These are phyloP conservation scores for Alisma plantagoaquatica DNA, from an alignment of 106 monocot genomes.

Conservation along the genomic window DNA sequence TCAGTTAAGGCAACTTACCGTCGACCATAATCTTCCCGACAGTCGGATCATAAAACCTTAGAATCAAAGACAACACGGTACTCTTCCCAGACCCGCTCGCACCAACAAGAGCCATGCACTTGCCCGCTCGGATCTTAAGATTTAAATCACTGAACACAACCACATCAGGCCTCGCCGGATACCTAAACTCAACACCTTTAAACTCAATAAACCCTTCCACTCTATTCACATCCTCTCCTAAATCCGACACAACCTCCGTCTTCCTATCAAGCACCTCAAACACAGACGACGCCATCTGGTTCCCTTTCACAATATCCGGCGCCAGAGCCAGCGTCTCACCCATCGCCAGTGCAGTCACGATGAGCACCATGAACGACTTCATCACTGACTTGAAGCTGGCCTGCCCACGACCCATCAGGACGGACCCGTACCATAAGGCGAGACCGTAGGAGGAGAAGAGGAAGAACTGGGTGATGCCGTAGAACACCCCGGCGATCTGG, in stretches of 20 bases:
- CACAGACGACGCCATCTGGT: slow-evolving; percentile 79
- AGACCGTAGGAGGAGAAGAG: slow-evolving; percentile 87
- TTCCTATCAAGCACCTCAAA: slow-evolving; percentile 80
- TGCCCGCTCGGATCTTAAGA: slow-evolving; percentile 13
- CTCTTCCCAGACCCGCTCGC: slow-evolving; percentile 97
- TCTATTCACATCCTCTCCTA: slow-evolving; percentile 20
- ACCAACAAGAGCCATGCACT: slow-evolving; percentile 53
- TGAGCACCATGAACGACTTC: slow-evolving; percentile 98
- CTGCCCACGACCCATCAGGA: slow-evolving; percentile 76
- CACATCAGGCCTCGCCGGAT: slow-evolving; percentile 21
- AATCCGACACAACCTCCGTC: slow-evolving; percentile 64
- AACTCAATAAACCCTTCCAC: slow-evolving; percentile 19
- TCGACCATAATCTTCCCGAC: slow-evolving; percentile 79
- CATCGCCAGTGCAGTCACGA: slow-evolving; percentile 91
- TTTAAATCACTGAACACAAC: slow-evolving; percentile 23
- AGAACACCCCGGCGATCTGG: slow-evolving; percentile 73
- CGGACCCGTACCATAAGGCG: slow-evolving; percentile 92
- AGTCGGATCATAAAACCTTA: slow-evolving; percentile 85
- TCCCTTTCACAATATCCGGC: slow-evolving; percentile 83
- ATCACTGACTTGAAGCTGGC: slow-evolving; percentile 91
- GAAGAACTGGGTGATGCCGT: slow-evolving; percentile 88
- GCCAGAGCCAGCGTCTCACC: slow-evolving; percentile 76
- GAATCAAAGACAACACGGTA: slow-evolving; percentile 70
- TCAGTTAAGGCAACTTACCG: slow-evolving; percentile 24
- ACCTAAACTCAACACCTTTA: slow-evolving; percentile 13